Evolutionary conservation across 108 stramenopile species (phyloP), one percentile per base, ranked within the genome.

Genomic region (Mediolabrus comicus): DNA sequence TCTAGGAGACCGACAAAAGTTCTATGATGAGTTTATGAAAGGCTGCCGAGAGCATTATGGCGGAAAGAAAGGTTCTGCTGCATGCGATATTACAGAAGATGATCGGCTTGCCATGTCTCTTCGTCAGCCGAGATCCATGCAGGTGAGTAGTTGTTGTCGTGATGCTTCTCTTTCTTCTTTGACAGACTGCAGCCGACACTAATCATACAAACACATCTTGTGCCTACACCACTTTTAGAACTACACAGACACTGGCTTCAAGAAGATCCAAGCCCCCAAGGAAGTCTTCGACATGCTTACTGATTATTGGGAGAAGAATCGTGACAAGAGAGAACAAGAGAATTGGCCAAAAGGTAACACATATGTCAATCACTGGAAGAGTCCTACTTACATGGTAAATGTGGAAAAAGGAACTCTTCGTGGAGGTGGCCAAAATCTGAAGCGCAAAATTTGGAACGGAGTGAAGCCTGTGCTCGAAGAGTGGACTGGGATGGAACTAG

Each of bases 401-500:
- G 86, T 95, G 59, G 93, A 95, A 63, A 80, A 92, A 60, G 46
- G 55, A 35, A 70, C 56, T 10, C 69, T 90, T 30, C 69, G 83
- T 14, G 92, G 92, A n/a, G 89, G 84, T 31, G 89, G 92, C 24
- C 63, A 67, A 36, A 68, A 67, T 3, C 59, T 93, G 11, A 92
- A 94, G 36, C 46, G 74, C 0, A 67, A 71, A 32, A 85, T 94
- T 28, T 94, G 92, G 92, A 82, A 88, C 11, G 89, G 86, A 12
- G 89, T 91, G 34, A 62, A 72, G 60, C 75, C 86, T 12, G 68
- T 82, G 43, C 83, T 97, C 54, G 92, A 95, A 55, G 84, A 91
- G 58, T 97, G 97, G 97, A 89, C 94, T 4, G 93, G 94, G 2
- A 82, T 86, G 84, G 87, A 93, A 52, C 84, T 93, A 0, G 66